phyloP scores from a whole-genome alignment of 352 stramenopile genomes.

The Thraustotheca clavata region DNA sequence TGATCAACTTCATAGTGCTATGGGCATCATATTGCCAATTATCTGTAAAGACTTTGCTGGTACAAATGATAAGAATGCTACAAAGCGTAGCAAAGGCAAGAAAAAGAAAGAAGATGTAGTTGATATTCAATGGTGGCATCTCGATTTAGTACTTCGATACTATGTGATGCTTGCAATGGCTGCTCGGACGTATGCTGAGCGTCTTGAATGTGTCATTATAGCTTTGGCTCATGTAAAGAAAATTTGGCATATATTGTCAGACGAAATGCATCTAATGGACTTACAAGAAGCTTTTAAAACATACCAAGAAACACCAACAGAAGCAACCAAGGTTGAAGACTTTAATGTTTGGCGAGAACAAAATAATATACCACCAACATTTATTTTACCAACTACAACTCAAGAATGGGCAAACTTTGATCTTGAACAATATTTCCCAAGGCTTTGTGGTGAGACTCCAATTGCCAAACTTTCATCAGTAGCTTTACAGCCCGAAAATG shows the following conservation, averaged over 20 bases:
- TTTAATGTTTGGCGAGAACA: conserved; percentile 52
- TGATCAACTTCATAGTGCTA: conserved; percentile 45
- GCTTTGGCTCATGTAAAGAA: conserved; percentile 39
- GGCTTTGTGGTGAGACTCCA: conserved; percentile 5
- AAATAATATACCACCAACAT: conserved; percentile 13
- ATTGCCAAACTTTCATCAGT: not conserved
- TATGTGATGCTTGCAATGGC: conserved; percentile 14
- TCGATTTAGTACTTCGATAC: conserved; percentile 1
- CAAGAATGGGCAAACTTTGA: conserved; percentile 48
- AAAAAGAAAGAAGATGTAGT: conserved; percentile 11
- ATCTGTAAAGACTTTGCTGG: not conserved
- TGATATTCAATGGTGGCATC: conserved; percentile 5
- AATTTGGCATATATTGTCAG: conserved; percentile 44
- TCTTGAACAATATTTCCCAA: not conserved
- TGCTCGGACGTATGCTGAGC: conserved; percentile 22
- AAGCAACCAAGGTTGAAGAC: conserved; percentile 22
- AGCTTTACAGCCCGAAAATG: conserved; percentile 8
- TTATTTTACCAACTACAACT: not conserved
- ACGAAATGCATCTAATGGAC: conserved; percentile 35
- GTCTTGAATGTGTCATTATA: conserved; percentile 28
- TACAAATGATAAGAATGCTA: not conserved
- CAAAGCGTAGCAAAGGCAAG: not conserved
- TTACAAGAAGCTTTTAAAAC: conserved; percentile 31
- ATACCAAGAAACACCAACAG: not conserved
- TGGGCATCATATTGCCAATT: conserved; percentile 29